phyloP scores from a whole-genome alignment of 2,329 filamentous ascomycete species.

The Talaromyces sp. region DNA sequence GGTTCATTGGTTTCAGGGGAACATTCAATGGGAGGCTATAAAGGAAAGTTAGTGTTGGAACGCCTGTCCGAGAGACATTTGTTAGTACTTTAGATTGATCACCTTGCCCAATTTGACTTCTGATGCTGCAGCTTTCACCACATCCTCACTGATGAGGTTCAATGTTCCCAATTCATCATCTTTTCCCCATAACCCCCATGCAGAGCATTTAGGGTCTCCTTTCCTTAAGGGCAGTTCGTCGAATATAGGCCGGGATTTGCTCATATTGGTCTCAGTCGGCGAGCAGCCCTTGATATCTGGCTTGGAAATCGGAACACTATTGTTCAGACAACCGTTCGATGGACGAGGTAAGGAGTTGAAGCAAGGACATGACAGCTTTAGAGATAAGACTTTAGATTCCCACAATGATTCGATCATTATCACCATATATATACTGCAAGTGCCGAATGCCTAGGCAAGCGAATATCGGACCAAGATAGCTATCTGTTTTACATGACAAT shows the following conservation, averaged over 20 bases:
- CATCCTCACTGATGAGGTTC: constrained; percentile 13
- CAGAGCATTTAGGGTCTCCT: constrained; percentile 12
- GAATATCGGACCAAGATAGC: not conserved
- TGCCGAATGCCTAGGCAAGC: not conserved
- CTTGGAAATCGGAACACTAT: not conserved
- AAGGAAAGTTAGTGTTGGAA: not conserved
- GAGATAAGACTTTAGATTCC: not conserved
- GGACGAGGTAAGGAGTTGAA: not conserved
- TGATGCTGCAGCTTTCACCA: constrained; percentile 3
- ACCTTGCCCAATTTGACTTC: constrained; percentile 11
- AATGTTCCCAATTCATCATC: constrained; percentile 15
- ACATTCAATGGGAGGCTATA: constrained; percentile 15
- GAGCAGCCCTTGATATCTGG: not conserved
- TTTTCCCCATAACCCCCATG: constrained; percentile 15
- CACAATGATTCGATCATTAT: not conserved
- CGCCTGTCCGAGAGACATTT: no score
- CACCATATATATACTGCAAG: not conserved
- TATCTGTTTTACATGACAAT: not conserved
- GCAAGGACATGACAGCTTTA: not conserved
- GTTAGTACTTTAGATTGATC: constrained; percentile 13
- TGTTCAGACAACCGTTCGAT: not conserved
- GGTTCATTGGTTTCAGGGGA: constrained; percentile 16
- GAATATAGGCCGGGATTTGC: not conserved
- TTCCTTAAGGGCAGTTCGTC: constrained; percentile 7
- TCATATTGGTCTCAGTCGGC: not conserved